A percentile compares a stretch with the other conserved stretches of the same genome.
Evolutionary conservation across 805 yeast genomes (phyloP).

Genomic region (Grigorovia jiainica): DNA sequence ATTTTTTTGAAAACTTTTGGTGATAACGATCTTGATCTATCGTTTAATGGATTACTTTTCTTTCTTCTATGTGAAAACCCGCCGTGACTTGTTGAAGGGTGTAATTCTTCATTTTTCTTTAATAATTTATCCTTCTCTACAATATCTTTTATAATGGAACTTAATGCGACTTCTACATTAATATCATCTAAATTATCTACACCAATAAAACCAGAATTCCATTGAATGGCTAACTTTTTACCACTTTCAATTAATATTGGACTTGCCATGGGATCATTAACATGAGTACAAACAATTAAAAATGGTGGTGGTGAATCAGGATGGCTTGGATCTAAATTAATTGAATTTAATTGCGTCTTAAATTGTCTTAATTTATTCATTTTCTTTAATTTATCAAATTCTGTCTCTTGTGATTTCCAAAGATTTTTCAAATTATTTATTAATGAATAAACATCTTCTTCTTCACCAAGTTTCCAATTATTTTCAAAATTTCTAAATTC

Average conservation of each 20-base stretch:
- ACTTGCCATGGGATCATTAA: conserved; percentile 45
- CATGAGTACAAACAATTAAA: conserved; percentile 57
- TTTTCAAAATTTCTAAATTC: conserved; percentile 49
- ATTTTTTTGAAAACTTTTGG: conserved; percentile 5
- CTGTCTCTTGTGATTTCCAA: conserved; percentile 36
- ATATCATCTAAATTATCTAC: conserved; percentile 44
- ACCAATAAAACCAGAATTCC: conserved; percentile 60
- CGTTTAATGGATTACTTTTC: background rate
- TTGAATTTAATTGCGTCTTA: conserved; percentile 24
- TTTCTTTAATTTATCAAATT: conserved; percentile 25
- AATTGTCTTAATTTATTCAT: conserved; percentile 25
- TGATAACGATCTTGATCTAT: background rate
- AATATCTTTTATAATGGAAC: conserved; percentile 50
- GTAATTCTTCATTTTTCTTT: conserved; percentile 1
- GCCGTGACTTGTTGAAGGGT: background rate
- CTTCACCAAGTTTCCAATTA: conserved; percentile 55
- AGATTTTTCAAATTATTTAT: conserved; percentile 47
- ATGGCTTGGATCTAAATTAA: conserved; percentile 29
- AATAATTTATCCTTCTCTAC: conserved; percentile 35
- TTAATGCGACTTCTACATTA: conserved; percentile 47
- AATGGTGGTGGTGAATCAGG: conserved; percentile 53
- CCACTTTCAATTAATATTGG: conserved; percentile 55
- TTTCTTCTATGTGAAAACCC: conserved; percentile 1
- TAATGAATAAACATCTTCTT: conserved; percentile 55
- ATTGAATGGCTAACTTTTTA: conserved; percentile 41